Percentiles rank a stretch among this genome's conserved stretches.
Evolutionary conservation across 257 asterid genomes (phyloP).

Genomic region (Forsythia suspensa): DNA sequence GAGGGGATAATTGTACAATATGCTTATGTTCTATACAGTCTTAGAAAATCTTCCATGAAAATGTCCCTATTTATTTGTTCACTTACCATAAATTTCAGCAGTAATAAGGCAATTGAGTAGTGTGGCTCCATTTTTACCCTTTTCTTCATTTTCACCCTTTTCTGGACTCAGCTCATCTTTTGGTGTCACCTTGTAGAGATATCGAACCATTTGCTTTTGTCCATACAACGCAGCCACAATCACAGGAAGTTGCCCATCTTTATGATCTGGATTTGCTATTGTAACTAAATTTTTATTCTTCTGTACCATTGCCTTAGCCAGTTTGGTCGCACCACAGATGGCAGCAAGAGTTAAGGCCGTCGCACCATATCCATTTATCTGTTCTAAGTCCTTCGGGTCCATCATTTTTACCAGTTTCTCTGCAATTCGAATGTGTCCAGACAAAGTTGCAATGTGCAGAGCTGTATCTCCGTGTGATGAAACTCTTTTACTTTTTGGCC

Average conservation of each 20-base stretch:
- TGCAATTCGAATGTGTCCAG: constrained; percentile 35
- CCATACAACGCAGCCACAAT: constrained; percentile 45
- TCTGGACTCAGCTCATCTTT: constrained; percentile 27
- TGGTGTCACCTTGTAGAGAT: constrained; percentile 33
- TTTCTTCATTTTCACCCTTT: no score
- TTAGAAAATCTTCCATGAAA: no score
- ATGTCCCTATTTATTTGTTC: neutral
- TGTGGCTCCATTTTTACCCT: constrained; percentile 31
- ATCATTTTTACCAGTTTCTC: constrained; percentile 22
- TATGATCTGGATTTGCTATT: constrained; percentile 23
- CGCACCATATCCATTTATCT: constrained; percentile 35
- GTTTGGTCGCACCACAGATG: constrained; percentile 27
- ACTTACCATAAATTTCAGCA: constrained; percentile 44
- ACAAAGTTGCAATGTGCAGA: constrained; percentile 41
- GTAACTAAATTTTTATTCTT: constrained; percentile 28
- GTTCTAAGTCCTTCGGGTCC: constrained; percentile 30
- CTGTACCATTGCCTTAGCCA: constrained; percentile 30
- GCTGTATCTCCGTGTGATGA: constrained; percentile 43
- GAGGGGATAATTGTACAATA: no score
- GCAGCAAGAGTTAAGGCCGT: constrained; percentile 43
- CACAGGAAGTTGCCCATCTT: constrained; percentile 55
- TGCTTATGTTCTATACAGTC: no score
- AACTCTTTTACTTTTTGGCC: constrained; percentile 30
- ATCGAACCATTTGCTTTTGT: constrained; percentile 32
- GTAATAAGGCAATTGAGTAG: constrained; percentile 44